phyloP scores from a whole-genome alignment of 1,139 yeast species.

The Pichia sp. region DNA sequence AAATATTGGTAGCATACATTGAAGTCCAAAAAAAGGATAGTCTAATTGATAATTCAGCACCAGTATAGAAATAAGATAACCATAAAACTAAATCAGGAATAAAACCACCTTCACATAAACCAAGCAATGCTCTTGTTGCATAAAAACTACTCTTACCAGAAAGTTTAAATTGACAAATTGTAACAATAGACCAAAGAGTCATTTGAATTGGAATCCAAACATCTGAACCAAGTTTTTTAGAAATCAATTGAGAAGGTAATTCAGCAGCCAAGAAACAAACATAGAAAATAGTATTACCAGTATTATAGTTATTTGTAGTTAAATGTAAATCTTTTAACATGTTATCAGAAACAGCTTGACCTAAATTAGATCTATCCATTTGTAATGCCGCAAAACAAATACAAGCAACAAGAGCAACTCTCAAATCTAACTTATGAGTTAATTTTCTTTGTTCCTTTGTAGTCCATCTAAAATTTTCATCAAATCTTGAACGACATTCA shows the following conservation, averaged over 20 bases:
- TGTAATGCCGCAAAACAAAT: slow-evolving; percentile 47
- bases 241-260: slow-evolving; percentile 48
- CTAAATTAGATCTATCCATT: slow-evolving; percentile 44
- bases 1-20: slow-evolving; percentile 36
- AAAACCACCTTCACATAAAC: slow-evolving; percentile 50
- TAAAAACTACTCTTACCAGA: slow-evolving; percentile 34
- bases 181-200: slow-evolving; percentile 45
- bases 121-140: slow-evolving; percentile 41
- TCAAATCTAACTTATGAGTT: slow-evolving; percentile 38
- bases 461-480: slow-evolving; percentile 41
- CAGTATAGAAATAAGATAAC: slow-evolving; percentile 52
- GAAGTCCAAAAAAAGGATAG: slow-evolving; percentile 47
- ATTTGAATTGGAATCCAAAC: slow-evolving; percentile 50
- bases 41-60: slow-evolving; percentile 44
- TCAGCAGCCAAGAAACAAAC: slow-evolving; percentile 44
- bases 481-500: slow-evolving; percentile 40
- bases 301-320: slow-evolving; percentile 43
- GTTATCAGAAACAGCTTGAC: slow-evolving; percentile 47
- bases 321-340: slow-evolving; percentile 39
- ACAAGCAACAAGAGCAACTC: slow-evolving; percentile 44
- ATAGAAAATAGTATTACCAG: slow-evolving; percentile 41
- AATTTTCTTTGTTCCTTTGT: slow-evolving; percentile 37
- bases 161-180: slow-evolving; percentile 41
- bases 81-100: slow-evolving; percentile 50
- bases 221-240: slow-evolving; percentile 49